These are phyloP conservation scores for Penicillium atrosanguineum DNA, from an alignment of 495 filamentous ascomycete genomes.

Conservation along the genomic window DNA sequence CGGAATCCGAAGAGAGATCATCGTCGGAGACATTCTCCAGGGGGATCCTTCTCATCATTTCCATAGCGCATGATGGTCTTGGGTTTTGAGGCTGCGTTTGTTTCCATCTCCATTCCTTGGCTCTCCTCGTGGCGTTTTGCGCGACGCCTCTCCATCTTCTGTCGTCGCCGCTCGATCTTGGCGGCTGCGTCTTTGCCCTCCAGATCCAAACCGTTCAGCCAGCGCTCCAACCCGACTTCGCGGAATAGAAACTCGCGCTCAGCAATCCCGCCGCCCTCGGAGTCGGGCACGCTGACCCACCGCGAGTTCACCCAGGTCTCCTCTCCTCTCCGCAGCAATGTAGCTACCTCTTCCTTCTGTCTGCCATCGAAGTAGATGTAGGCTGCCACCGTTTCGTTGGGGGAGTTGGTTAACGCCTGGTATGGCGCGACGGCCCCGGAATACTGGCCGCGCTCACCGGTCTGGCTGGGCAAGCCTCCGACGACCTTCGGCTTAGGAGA, in stretches of 20 bases:
- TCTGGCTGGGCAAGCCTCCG: slow-evolving; percentile 61
- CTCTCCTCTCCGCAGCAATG: slow-evolving; percentile 84
- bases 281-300: slow-evolving; percentile 91
- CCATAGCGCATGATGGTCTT: slow-evolving; percentile 75
- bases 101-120: slow-evolving; percentile 51
- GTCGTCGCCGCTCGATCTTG: slow-evolving; percentile 80
- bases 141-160: slow-evolving; percentile 84
- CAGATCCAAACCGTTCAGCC: slow-evolving; percentile 92
- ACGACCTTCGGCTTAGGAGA: slow-evolving; percentile 77
- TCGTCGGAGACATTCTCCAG: slow-evolving; percentile 71
- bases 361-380: slow-evolving; percentile 99
- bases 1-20: slow-evolving; percentile 69
- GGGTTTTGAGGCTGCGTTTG: slow-evolving; percentile 37
- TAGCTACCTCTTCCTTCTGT: slow-evolving; percentile 95
- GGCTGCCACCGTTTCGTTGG: slow-evolving; percentile 94
- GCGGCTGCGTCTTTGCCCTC: slow-evolving; percentile 85
- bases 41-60: slow-evolving; percentile 63
- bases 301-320: slow-evolving; percentile 99
- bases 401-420: slow-evolving; percentile 78
- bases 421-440: slow-evolving; percentile 71
- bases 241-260: slow-evolving; percentile 97
- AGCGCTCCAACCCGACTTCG: slow-evolving; percentile 92
- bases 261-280: slow-evolving; percentile 89
- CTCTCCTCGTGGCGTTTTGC: slow-evolving; percentile 58
- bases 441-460: slow-evolving; percentile 52